Evolutionary conservation across 768 basidiomycete species (phyloP).

Genomic region (Trametes villosa): DNA sequence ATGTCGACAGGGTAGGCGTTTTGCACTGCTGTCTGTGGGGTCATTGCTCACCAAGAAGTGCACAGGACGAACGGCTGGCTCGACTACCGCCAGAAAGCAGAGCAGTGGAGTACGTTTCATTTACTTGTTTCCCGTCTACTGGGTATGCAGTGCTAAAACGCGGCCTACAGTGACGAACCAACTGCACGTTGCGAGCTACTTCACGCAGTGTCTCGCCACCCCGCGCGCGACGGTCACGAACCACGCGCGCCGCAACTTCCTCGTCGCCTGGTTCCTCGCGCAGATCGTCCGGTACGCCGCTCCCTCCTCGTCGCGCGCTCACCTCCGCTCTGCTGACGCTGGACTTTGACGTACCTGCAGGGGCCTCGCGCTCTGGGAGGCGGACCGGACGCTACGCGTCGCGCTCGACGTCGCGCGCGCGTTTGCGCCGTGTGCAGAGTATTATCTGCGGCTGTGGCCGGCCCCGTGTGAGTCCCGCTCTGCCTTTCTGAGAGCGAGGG

Average conservation of each 20-base stretch:
- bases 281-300: not conserved
- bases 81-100: not conserved
- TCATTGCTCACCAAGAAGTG: not conserved
- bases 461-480: not conserved
- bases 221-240: not conserved
- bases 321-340: not conserved
- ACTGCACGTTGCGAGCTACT: not conserved
- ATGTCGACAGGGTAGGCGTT: not conserved
- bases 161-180: not conserved
- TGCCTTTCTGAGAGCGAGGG: too few relatives aligned
- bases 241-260: not conserved
- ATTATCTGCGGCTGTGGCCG: not conserved
- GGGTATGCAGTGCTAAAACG: too few relatives aligned
- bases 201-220: not conserved
- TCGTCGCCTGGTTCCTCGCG: not conserved
- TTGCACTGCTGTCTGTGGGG: too few relatives aligned
- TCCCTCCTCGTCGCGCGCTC: not conserved
- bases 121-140: not conserved
- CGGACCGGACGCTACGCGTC: conserved; percentile 57
- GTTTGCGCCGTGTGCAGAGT: conserved; percentile 47
- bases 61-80: not conserved
- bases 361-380: conserved; percentile 59
- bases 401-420: conserved; percentile 70
- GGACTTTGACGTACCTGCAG: not conserved
- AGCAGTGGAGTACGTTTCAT: not conserved